phyloP scores from a whole-genome alignment of 345 rosid species.

The Sonneratia alba region DNA sequence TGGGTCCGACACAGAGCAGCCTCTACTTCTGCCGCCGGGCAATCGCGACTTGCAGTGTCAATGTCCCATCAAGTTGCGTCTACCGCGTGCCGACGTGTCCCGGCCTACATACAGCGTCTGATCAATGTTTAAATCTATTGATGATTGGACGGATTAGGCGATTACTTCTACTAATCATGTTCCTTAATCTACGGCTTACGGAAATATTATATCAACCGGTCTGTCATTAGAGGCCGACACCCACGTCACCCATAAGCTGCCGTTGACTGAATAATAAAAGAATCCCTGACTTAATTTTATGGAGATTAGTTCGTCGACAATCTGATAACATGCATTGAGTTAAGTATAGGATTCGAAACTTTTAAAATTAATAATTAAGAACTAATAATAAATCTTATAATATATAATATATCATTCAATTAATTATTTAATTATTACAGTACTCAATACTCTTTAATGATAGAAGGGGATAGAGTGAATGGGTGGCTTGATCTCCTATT shows the following conservation, averaged over 20 bases:
- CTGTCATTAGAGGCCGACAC: not conserved
- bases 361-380: no score
- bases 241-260: not conserved
- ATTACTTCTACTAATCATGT: not conserved
- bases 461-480: no score
- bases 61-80: not conserved
- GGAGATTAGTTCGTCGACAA: no score
- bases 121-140: not conserved
- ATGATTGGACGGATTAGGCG: not conserved
- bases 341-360: no score
- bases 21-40: not conserved
- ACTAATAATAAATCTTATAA: no score
- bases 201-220: no score
- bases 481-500: no score
- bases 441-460: no score
- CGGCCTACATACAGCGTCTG: not conserved
- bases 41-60: not conserved
- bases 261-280: not conserved
- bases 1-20: not conserved
- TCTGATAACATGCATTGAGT: no score
- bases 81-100: not conserved
- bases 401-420: no score
- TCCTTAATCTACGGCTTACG: not conserved
- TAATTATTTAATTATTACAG: no score
- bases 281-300: no score